phyloP scores from a whole-genome alignment of 2,329 filamentous ascomycete genomes.

The Arachnomyces sp. region DNA sequence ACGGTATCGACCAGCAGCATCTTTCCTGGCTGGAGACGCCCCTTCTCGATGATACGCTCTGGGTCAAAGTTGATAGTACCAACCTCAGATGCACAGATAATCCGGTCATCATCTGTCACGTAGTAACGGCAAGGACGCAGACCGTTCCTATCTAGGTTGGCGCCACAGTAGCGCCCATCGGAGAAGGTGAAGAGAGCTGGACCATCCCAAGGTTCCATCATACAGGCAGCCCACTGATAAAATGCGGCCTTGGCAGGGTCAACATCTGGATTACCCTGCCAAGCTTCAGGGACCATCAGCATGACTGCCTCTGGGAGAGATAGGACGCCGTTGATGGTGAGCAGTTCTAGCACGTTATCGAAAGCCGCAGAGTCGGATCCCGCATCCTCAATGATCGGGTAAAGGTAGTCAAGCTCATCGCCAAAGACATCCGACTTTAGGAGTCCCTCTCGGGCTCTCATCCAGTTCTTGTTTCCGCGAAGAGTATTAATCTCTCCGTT shows the following conservation, averaged over 20 bases:
- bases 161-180: conserved; percentile 92
- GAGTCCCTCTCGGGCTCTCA: conserved; percentile 91
- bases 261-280: conserved; percentile 89
- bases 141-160: conserved; percentile 92
- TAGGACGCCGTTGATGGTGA: conserved; percentile 91
- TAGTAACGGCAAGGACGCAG: conserved; percentile 94
- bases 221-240: conserved; percentile 96
- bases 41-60: conserved; percentile 84
- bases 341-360: conserved; percentile 88
- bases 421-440: conserved; percentile 90
- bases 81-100: conserved; percentile 94
- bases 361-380: conserved; percentile 96
- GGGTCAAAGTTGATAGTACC: conserved; percentile 88
- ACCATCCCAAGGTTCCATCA: conserved; percentile 99
- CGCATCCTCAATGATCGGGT: conserved; percentile 92
- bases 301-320: conserved; percentile 94
- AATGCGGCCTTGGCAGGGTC: conserved; percentile 93
- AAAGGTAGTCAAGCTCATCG: conserved; percentile 80
- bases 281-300: conserved; percentile 97
- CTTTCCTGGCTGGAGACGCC: conserved; percentile 83
- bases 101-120: conserved; percentile 90
- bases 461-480: conserved; percentile 99
- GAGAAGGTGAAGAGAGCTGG: conserved; percentile 95
- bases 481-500: conserved; percentile 98
- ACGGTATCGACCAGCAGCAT: conserved; percentile 95